Evolutionary conservation across 768 basidiomycete genomes (phyloP).

Genomic region (Pleurotus sapidus): DNA sequence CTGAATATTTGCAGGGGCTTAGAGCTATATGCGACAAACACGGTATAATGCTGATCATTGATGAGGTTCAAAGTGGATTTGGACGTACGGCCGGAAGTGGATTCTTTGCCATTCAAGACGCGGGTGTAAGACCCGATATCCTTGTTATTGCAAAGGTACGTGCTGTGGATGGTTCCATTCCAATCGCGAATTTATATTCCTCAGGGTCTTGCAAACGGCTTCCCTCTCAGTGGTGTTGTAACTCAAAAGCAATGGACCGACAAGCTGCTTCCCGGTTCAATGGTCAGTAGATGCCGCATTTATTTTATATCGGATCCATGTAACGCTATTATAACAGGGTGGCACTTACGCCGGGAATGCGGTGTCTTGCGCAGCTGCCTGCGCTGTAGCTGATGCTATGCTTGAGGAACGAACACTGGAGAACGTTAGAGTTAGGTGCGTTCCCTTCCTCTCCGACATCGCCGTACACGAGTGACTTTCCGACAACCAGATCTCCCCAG

Average conservation of each 20-base stretch:
- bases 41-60: conserved; percentile 78
- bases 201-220: conserved; percentile 86
- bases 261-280: conserved; percentile 71
- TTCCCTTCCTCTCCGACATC: neutral
- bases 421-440: conserved; percentile 73
- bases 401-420: conserved; percentile 76
- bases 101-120: conserved; percentile 79
- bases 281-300: conserved; percentile 46
- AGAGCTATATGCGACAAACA: conserved; percentile 85
- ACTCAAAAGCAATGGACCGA: conserved; percentile 81
- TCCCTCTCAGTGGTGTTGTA: conserved; percentile 87
- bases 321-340: conserved; percentile 39
- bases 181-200: neutral
- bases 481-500: conserved; percentile 56
- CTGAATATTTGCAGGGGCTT: conserved; percentile 76
- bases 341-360: conserved; percentile 94
- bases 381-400: conserved; percentile 78
- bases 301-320: neutral
- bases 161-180: too few relatives aligned
- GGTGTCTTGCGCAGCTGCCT: conserved; percentile 87
- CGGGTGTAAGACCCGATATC: conserved; percentile 85
- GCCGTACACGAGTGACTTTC: conserved; percentile 1
- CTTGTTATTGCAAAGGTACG: conserved; percentile 82
- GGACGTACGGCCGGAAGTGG: conserved; percentile 52
- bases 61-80: conserved; percentile 91